phyloP scores from a whole-genome alignment of 257 asterid genomes.

The Forsythia viridissima region DNA sequence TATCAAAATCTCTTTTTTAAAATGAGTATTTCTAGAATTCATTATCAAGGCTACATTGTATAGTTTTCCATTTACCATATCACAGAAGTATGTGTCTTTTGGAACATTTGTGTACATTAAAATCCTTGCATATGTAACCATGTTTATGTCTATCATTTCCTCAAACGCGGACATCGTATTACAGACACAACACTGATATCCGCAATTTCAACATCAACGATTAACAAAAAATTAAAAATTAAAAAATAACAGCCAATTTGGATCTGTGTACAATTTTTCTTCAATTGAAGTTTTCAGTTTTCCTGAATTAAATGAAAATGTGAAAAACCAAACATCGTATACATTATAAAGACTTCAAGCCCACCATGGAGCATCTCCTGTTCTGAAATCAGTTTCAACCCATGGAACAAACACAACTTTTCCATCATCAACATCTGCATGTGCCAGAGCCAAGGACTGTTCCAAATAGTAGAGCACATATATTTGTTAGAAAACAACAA shows the following conservation, averaged over 20 bases:
- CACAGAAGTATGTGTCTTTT: no score
- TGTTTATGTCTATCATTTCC: no score
- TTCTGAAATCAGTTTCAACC: constrained; percentile 93
- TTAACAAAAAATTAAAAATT: neutral
- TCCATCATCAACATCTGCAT: constrained; percentile 58
- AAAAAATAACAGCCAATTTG: neutral
- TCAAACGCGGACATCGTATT: neutral
- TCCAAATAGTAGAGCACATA: neutral
- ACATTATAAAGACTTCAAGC: constrained; percentile 22
- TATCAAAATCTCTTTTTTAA: no score
- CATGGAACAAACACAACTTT: constrained; percentile 88
- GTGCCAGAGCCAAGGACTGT: constrained; percentile 94
- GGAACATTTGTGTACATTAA: no score
- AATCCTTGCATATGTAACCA: no score
- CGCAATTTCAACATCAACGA: neutral
- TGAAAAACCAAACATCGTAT: neutral
- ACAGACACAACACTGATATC: neutral
- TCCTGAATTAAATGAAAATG: neutral
- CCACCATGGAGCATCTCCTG: constrained; percentile 96
- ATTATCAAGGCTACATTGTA: no score
- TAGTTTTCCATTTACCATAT: no score
- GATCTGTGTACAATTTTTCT: neutral
- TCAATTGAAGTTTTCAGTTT: neutral
- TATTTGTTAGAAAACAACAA: neutral
- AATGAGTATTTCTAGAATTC: no score